Percentiles rank a stretch among this genome's conserved stretches.
These are phyloP conservation scores for Eucalyptus tenuipes DNA, from an alignment of 345 rosid genomes.

Conservation along the genomic window DNA sequence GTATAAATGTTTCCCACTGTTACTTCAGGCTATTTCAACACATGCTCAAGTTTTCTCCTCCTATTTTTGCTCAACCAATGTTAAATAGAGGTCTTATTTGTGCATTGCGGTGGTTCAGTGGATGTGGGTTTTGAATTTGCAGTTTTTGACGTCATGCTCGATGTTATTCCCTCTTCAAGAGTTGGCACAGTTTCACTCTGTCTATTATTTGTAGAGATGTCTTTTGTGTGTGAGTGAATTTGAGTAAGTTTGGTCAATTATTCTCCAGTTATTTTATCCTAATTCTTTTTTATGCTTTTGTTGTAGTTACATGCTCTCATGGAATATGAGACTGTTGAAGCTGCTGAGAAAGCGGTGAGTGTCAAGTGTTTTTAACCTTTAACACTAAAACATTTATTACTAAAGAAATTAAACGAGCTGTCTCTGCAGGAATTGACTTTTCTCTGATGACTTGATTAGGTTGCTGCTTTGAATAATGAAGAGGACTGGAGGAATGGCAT, in stretches of 20 bases:
- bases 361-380: not conserved
- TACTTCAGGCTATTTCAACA: not conserved
- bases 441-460: slow-evolving; percentile 36
- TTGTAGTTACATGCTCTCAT: slow-evolving; percentile 75
- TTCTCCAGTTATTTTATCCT: not conserved
- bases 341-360: slow-evolving; percentile 92
- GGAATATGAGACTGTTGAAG: slow-evolving; percentile 72
- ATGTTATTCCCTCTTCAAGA: not conserved
- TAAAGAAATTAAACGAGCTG: not conserved
- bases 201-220: not conserved
- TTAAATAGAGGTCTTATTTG: not conserved
- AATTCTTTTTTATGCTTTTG: not conserved
- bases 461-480: slow-evolving; percentile 58
- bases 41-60: not conserved
- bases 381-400: not conserved
- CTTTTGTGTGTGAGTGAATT: not conserved
- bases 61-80: not conserved
- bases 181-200: not conserved
- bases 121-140: not conserved
- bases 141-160: not conserved
- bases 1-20: not conserved
- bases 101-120: not conserved
- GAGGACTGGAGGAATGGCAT: slow-evolving; percentile 94
- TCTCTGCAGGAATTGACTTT: not conserved
- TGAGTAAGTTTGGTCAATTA: not conserved